A percentile compares a stretch with the other conserved stretches of the same genome.
phyloP scores from a whole-genome alignment of 305 asterid genomes.

The Ilex paraguariensis region DNA sequence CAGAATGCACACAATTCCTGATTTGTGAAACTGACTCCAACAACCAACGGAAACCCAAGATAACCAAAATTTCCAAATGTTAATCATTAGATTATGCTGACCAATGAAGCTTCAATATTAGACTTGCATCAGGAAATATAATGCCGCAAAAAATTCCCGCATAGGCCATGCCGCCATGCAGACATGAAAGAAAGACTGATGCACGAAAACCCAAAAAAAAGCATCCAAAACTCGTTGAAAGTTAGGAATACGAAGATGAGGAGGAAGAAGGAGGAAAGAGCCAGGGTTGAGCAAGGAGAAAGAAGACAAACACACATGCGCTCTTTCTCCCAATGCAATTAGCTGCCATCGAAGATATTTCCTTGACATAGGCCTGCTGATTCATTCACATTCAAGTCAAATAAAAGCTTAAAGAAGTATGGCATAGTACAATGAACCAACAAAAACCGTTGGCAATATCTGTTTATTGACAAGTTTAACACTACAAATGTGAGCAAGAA shows the following conservation, averaged over 20 bases:
- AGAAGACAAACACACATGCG: constrained; percentile 99
- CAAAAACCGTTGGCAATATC: constrained; percentile 30
- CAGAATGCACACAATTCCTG: too few species aligned
- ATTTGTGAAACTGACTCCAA: too few species aligned
- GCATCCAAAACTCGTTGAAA: constrained; percentile 29
- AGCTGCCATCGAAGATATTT: constrained; percentile 98
- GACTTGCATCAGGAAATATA: constrained; percentile 1
- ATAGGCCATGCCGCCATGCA: constrained; percentile 3
- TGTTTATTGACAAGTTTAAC: constrained; percentile 17
- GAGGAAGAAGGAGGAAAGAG: constrained; percentile 78
- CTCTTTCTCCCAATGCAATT: constrained; percentile 91
- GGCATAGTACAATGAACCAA: constrained; percentile 56
- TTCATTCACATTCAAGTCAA: constrained; percentile 90
- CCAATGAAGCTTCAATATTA: too few species aligned
- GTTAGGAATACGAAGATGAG: constrained; percentile 38
- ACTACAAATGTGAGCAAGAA: constrained; percentile 18
- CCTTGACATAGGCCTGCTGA: constrained; percentile 99
- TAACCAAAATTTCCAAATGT: too few species aligned
- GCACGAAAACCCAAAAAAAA: background rate
- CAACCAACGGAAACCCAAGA: too few species aligned
- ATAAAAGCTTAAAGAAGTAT: constrained; percentile 50
- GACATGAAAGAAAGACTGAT: background rate
- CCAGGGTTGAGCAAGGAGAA: constrained; percentile 86
- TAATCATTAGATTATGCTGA: too few species aligned
- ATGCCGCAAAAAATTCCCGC: background rate